phyloP scores from a whole-genome alignment of 2,329 filamentous ascomycete species.

The Fusarium sp. region DNA sequence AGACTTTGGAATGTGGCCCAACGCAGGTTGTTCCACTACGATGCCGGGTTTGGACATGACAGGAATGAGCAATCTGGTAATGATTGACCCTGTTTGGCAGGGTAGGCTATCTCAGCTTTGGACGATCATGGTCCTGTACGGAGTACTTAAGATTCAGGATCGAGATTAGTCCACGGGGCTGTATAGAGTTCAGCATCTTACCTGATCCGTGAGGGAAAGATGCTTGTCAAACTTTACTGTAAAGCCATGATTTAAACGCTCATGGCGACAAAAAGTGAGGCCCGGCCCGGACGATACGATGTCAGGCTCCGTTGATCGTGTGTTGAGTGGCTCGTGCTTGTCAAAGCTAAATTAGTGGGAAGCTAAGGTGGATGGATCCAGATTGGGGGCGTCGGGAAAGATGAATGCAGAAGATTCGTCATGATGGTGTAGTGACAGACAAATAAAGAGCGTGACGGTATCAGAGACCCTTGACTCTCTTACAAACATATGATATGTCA shows the following conservation, averaged over 20 bases:
- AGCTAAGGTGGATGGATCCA: background rate
- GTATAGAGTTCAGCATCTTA: background rate
- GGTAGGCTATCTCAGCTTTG: background rate
- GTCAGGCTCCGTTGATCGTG: background rate
- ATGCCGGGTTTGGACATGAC: slow-evolving; percentile 33
- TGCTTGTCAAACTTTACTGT: slow-evolving; percentile 13
- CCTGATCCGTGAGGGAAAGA: slow-evolving; percentile 6
- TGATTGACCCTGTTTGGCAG: slow-evolving; percentile 4
- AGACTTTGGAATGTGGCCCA: slow-evolving; percentile 26
- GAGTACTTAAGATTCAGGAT: background rate
- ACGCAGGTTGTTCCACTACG: slow-evolving; percentile 8
- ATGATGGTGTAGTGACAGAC: background rate
- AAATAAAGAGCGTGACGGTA: background rate
- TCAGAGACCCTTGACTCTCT: background rate
- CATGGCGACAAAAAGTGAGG: background rate
- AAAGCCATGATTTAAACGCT: slow-evolving; percentile 1
- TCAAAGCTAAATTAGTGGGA: slow-evolving; percentile 3
- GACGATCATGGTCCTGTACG: background rate
- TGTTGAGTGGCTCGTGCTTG: background rate
- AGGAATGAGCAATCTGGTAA: slow-evolving; percentile 31
- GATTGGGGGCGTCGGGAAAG: background rate
- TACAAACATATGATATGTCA: background rate
- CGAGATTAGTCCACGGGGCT: background rate
- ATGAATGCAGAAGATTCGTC: slow-evolving; percentile 1
- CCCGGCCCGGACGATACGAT: background rate